Evolutionary conservation across 2,329 filamentous ascomycete genomes (phyloP).

Genomic region (Colletotrichum endophyticum): DNA sequence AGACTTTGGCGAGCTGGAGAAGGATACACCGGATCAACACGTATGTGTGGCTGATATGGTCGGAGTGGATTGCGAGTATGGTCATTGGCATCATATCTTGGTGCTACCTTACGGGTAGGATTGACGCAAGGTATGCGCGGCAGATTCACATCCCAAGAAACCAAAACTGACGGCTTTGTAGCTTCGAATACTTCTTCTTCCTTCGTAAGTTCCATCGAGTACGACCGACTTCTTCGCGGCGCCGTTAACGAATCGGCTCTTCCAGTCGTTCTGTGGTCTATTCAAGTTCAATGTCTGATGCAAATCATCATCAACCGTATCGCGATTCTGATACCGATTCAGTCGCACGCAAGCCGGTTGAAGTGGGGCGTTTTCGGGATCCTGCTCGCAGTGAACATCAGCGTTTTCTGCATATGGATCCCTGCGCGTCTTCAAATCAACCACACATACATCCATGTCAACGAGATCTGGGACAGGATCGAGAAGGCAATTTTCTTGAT

Average conservation of each 20-base stretch:
- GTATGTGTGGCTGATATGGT: slow-evolving; percentile 46
- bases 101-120: slow-evolving; percentile 36
- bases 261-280: slow-evolving; percentile 7
- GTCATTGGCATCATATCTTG: slow-evolving; percentile 39
- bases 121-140: slow-evolving; percentile 30
- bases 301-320: slow-evolving; percentile 59
- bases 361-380: slow-evolving; percentile 48
- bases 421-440: slow-evolving; percentile 48
- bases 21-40: slow-evolving; percentile 35
- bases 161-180: background rate
- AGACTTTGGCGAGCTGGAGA: slow-evolving; percentile 35
- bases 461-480: slow-evolving; percentile 52
- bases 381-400: slow-evolving; percentile 51
- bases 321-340: slow-evolving; percentile 46
- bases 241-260: background rate
- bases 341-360: slow-evolving; percentile 36
- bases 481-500: slow-evolving; percentile 52
- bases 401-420: slow-evolving; percentile 56
- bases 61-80: slow-evolving; percentile 37
- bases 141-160: fast-evolving
- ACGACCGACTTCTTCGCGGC: no score
- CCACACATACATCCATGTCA: slow-evolving; percentile 43
- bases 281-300: slow-evolving; percentile 46
- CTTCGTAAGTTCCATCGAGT: background rate
- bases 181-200: slow-evolving; percentile 15